phyloP scores from a whole-genome alignment of 2,329 filamentous ascomycete genomes.

The Phyllosticta capitalensis region DNA sequence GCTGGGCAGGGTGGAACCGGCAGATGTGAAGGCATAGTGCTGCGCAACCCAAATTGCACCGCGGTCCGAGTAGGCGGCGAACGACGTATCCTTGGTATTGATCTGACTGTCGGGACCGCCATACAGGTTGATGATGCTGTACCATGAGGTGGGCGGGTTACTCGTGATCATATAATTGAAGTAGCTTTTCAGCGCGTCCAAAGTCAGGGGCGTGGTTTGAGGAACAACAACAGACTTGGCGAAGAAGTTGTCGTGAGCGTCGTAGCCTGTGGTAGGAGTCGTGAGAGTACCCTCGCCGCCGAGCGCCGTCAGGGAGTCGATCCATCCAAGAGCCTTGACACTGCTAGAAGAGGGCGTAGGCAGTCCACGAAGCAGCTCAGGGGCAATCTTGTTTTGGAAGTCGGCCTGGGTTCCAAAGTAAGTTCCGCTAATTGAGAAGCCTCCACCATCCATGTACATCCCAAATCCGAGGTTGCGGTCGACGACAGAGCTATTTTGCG shows the following conservation, averaged over 20 bases:
- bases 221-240: slow-evolving; percentile 33
- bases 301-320: slow-evolving; percentile 35
- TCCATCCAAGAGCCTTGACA: slow-evolving; percentile 21
- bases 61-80: slow-evolving; percentile 28
- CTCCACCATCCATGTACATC: slow-evolving; percentile 30
- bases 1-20: slow-evolving; percentile 18
- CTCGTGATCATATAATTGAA: slow-evolving; percentile 23
- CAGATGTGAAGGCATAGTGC: slow-evolving; percentile 20
- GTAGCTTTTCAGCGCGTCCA: slow-evolving; percentile 18
- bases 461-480: slow-evolving; percentile 34
- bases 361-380: slow-evolving; percentile 31
- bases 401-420: slow-evolving; percentile 29
- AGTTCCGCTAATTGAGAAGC: slow-evolving; percentile 30
- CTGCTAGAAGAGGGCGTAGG: slow-evolving; percentile 18
- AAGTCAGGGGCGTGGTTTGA: slow-evolving; percentile 22
- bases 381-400: slow-evolving; percentile 30
- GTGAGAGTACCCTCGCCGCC: slow-evolving; percentile 21
- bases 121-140: slow-evolving; percentile 31
- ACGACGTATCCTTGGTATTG: slow-evolving; percentile 24
- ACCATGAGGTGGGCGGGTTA: slow-evolving; percentile 20
- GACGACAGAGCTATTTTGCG: slow-evolving; percentile 30
- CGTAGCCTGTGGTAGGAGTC: slow-evolving; percentile 25
- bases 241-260: slow-evolving; percentile 31
- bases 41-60: slow-evolving; percentile 29
- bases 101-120: slow-evolving; percentile 28